These are phyloP conservation scores for Fermentozyma sake DNA, from an alignment of 1,139 yeast genomes.

Conservation along the genomic window DNA sequence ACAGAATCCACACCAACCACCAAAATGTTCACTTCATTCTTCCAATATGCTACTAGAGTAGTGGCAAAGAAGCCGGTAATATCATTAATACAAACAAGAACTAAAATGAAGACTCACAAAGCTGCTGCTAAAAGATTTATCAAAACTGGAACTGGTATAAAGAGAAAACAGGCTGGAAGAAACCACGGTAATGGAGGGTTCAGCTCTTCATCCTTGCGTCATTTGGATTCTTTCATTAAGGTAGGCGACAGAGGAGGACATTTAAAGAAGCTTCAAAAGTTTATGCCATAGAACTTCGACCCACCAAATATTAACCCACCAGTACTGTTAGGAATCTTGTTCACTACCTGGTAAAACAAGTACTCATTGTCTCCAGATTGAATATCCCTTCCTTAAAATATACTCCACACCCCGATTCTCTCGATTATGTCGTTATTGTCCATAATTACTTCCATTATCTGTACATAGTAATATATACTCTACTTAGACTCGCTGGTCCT, in stretches of 20 bases:
- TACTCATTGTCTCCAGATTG: no score
- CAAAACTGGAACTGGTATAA: slow-evolving; percentile 38
- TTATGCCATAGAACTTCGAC: slow-evolving; percentile 9
- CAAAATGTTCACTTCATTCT: slow-evolving; percentile 8
- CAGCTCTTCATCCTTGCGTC: slow-evolving; percentile 59
- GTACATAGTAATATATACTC: no score
- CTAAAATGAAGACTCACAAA: slow-evolving; percentile 59
- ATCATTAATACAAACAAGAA: slow-evolving; percentile 40
- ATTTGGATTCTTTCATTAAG: slow-evolving; percentile 57
- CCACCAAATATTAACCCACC: no score
- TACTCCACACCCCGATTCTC: no score
- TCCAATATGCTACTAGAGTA: slow-evolving; percentile 4
- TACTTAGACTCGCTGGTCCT: no score
- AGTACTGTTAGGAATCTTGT: no score
- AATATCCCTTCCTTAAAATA: no score
- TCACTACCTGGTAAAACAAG: no score
- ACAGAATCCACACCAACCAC: slow-evolving; percentile 1
- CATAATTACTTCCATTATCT: no score
- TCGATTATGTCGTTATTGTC: no score
- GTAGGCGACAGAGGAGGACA: slow-evolving; percentile 51
- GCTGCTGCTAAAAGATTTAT: slow-evolving; percentile 52
- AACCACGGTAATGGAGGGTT: slow-evolving; percentile 93
- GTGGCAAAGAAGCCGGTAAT: slow-evolving; percentile 6
- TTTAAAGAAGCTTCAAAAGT: slow-evolving; percentile 48
- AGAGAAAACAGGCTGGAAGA: slow-evolving; percentile 76